Base-by-base conservation (phyloP, 495 filamentous ascomycete species). In the Aspergillus nanangensis region DNA sequence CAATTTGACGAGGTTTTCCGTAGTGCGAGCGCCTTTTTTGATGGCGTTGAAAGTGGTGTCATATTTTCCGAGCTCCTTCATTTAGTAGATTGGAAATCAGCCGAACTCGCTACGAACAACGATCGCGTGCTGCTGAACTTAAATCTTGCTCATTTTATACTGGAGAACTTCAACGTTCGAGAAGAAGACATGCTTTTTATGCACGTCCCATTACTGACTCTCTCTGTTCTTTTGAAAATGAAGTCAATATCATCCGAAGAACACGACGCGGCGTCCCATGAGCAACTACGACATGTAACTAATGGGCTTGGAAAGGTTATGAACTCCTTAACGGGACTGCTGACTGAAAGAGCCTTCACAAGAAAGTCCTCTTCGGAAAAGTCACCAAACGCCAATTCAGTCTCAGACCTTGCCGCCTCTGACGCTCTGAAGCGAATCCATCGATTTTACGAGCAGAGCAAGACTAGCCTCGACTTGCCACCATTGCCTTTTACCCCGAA, bases 11-110 rank as follows among this genome's bases (percentile, higher is more conserved):
- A 99, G 63, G 88, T 96, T 1, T 74, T 96, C 29, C 78, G 87
- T 42, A 97, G 93, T 54, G 94, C 92, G 7, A 95, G 84, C 55
- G 83, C 89, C 31, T 97, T 99, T 64, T 97, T 99, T 52, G 92
- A 99, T 63, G 92, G 90, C 4, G 89, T 99, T 23, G 94, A 99
- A 64, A 90, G 90, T 51, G 82, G 84, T 3, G 71, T 96, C 32
- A 96, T 99, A 18, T 99, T 95, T 76, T 82, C 84, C 19, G 85
- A 95, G 58, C 76, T 96, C 17, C 66, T 92, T 38, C 66, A 74
- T 20, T 41, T 74, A 20, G 41, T 75, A 48, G 63, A 72, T 33
- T 69, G 59, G 44, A 56, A 57, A 17, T 18, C 49, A 4, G 54
- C 48, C 3, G 57, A 63, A 18, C 25, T 65, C 14, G 55, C 70